A percentile compares a stretch with the other conserved stretches of the same genome.
Evolutionary conservation across 192 early-diverging fungal genomes (phyloP).

Genomic region (Allomyces macrogynus): DNA sequence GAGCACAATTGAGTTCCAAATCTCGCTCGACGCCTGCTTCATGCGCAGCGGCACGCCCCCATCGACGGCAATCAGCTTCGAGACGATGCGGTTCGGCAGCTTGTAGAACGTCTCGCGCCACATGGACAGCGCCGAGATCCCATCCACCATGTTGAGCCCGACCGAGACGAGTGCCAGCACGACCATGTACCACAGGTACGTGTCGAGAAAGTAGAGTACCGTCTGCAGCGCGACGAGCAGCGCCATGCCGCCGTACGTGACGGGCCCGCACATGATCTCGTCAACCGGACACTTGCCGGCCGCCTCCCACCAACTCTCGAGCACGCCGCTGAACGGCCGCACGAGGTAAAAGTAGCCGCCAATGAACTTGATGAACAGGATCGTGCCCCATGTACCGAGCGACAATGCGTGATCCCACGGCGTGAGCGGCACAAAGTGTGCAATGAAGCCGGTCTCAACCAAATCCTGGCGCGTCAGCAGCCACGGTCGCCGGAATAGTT

Average conservation of each 20-base stretch:
- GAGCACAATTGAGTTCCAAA: constrained; percentile 70
- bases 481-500: constrained; percentile 23
- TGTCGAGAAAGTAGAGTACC: constrained; percentile 61
- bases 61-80: constrained; percentile 35
- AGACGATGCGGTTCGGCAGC: constrained; percentile 59
- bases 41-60: background rate
- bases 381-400: constrained; percentile 42
- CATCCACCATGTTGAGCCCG: constrained; percentile 49
- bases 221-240: too few relatives aligned
- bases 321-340: constrained; percentile 33
- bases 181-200: constrained; percentile 68
- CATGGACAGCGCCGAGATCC: constrained; percentile 61
- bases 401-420: constrained; percentile 45
- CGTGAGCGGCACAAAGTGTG: constrained; percentile 50
- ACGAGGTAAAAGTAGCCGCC: constrained; percentile 72
- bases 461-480: constrained; percentile 17
- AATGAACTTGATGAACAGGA: constrained; percentile 54
- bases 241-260: too few relatives aligned
- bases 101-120: constrained; percentile 61
- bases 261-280: too few relatives aligned
- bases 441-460: constrained; percentile 38
- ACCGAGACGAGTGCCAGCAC: constrained; percentile 68
- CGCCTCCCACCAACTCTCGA: too few relatives aligned
- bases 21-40: constrained; percentile 14
- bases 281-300: too few relatives aligned